A percentile compares a stretch with the other conserved stretches of the same genome.
Evolutionary conservation across 768 basidiomycete species (phyloP).

Genomic region (Panaeolus papilionaceus): DNA sequence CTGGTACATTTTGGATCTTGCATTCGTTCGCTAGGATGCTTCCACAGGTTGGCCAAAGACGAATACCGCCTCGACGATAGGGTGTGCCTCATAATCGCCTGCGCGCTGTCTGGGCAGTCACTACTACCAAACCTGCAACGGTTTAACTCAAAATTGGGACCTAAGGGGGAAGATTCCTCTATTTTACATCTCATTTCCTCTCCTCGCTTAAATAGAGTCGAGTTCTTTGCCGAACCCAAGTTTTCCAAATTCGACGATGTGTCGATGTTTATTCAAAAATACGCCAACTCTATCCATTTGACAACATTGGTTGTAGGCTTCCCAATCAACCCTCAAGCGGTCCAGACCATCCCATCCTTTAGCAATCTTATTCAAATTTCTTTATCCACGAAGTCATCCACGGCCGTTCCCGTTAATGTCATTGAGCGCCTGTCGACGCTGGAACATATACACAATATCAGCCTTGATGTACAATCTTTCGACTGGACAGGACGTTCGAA

Average conservation of each 20-base stretch:
- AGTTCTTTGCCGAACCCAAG: not conserved
- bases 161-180: not conserved
- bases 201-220: not conserved
- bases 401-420: not conserved
- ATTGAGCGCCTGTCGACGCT: not conserved
- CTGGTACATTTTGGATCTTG: not conserved
- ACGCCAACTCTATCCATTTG: not conserved
- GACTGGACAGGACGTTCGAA: not conserved
- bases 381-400: not conserved
- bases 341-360: not conserved
- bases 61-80: not conserved
- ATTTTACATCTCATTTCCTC: not conserved
- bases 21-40: not conserved
- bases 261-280: not conserved
- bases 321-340: not conserved
- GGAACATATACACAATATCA: not conserved
- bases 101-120: not conserved
- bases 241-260: not conserved
- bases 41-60: not conserved
- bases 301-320: not conserved
- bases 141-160: not conserved
- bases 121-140: not conserved
- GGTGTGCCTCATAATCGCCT: not conserved
- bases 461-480: not conserved
- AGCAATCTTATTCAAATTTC: not conserved